These are phyloP conservation scores for Magnusiomyces clavatus DNA, from an alignment of 1,139 yeast genomes.

Conservation along the genomic window DNA sequence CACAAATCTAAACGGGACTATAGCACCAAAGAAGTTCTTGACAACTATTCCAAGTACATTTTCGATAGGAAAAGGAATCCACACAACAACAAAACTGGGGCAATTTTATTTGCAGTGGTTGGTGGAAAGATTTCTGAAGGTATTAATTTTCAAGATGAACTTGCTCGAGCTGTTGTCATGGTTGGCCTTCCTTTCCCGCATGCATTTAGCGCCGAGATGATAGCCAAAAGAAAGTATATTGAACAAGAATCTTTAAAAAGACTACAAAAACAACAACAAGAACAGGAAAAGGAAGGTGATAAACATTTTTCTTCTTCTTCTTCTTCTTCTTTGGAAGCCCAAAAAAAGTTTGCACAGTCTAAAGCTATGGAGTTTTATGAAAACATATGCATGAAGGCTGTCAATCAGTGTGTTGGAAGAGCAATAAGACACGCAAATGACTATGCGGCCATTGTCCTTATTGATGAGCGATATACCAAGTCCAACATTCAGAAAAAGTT, in stretches of 20 bases:
- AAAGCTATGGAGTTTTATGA: constrained; percentile 64
- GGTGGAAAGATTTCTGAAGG: constrained; percentile 96
- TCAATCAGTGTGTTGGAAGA: constrained; percentile 89
- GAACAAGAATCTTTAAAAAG: constrained; percentile 32
- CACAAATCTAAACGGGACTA: no score
- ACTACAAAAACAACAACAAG: constrained; percentile 14
- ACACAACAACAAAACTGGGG: constrained; percentile 38
- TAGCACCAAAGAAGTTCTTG: constrained; percentile 34
- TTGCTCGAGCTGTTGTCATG: constrained; percentile 84
- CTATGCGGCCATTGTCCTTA: constrained; percentile 63
- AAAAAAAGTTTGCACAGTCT: constrained; percentile 31
- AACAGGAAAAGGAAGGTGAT: neutral
- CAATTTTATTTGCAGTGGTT: constrained; percentile 73
- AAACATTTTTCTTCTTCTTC: neutral
- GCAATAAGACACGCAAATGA: constrained; percentile 81
- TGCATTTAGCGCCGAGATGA: constrained; percentile 71
- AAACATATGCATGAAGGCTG: constrained; percentile 83
- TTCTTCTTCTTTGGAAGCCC: no score
- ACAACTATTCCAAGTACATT: constrained; percentile 40
- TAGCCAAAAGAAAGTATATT: constrained; percentile 62
- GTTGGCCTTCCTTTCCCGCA: constrained; percentile 90
- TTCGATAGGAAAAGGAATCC: neutral
- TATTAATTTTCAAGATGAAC: constrained; percentile 76
- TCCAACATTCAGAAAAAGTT: constrained; percentile 51
- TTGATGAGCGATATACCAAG: constrained; percentile 56